Conservation (phyloP, 768 basidiomycete genomes). For the Lyophyllum decastes region DNA sequence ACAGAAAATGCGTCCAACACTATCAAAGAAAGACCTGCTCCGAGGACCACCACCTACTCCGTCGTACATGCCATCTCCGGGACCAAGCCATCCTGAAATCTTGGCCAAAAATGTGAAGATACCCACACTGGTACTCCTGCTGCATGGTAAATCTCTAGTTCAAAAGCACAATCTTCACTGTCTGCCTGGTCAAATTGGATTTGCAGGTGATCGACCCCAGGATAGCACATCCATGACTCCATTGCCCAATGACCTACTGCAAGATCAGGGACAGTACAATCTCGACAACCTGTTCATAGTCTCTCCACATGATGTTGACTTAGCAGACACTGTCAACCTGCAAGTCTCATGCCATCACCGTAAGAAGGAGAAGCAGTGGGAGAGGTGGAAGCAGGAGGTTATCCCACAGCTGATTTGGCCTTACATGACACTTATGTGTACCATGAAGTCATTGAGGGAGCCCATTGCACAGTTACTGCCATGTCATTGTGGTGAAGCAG, state of each 20-base stretch:
- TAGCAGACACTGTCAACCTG: neutral
- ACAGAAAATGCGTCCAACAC: neutral
- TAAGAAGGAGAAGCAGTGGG: conserved; percentile 3
- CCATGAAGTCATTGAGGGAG: neutral
- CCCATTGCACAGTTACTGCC: neutral
- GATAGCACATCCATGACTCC: neutral
- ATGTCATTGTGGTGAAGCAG: neutral
- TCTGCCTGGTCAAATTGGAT: neutral
- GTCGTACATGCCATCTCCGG: neutral
- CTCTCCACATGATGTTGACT: neutral
- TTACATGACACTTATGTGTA: neutral
- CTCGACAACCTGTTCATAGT: neutral
- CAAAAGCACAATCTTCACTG: neutral
- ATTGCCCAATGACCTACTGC: neutral
- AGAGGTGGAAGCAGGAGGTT: conserved; percentile 3
- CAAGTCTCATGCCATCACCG: neutral
- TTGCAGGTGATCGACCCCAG: neutral
- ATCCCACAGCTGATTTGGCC: neutral
- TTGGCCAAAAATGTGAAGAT: neutral
- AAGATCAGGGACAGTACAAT: neutral
- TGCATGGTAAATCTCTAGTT: neutral
- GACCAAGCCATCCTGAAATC: neutral
- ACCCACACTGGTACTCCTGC: neutral
- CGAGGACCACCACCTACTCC: neutral
- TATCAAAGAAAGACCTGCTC: neutral